Conservation (phyloP, 2,329 filamentous ascomycete species). For the Diaporthe citriasiana region DNA sequence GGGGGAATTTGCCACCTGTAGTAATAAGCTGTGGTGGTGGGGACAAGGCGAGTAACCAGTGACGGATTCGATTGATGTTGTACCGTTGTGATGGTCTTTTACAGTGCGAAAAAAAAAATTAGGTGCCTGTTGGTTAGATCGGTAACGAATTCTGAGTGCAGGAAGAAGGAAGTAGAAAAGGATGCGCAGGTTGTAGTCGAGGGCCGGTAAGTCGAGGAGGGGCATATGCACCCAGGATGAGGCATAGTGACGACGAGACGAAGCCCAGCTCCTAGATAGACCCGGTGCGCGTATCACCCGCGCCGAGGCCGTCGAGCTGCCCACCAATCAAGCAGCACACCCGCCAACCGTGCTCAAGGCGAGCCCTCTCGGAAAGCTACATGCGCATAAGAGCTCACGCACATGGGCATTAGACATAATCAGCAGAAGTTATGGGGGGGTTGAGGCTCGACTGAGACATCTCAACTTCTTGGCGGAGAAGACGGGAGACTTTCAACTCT, state of each 20-base stretch:
- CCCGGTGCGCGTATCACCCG: constrained; percentile 26
- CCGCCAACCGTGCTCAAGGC: constrained; percentile 27
- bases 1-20: constrained; percentile 35
- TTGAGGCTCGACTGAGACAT: constrained; percentile 3
- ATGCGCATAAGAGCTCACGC: neutral
- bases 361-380: constrained; percentile 16
- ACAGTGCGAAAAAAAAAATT: neutral
- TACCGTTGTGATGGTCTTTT: neutral
- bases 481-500: neutral
- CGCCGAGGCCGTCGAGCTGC: constrained; percentile 19
- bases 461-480: neutral
- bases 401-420: neutral
- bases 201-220: neutral
- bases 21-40: constrained; percentile 47
- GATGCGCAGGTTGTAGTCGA: constrained; percentile 1
- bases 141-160: neutral
- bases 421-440: neutral
- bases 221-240: neutral
- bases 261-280: constrained; percentile 18
- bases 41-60: constrained; percentile 47
- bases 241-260: constrained; percentile 32
- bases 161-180: neutral
- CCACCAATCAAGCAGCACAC: constrained; percentile 20
- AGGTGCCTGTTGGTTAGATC: neutral
- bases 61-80: neutral